Base-by-base conservation (phyloP, 441 rosid genomes). In the Syzygium syzygioides region DNA sequence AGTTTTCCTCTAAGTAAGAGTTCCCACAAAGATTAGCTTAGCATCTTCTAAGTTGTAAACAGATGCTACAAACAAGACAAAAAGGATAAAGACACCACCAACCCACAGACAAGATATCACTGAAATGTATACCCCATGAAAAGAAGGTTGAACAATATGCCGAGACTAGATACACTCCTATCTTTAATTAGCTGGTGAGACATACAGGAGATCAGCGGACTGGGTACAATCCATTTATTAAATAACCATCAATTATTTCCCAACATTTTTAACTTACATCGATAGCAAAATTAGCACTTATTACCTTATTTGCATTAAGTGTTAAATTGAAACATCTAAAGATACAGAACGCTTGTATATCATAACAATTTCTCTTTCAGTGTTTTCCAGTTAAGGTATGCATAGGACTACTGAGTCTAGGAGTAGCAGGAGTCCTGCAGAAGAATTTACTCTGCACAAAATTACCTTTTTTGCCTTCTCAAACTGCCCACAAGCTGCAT, bases 391-490 rank as follows among this genome's bases (percentile, higher is more conserved):
- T 37, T 37, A 9, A 45, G 55, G 79, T 76, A 87, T 87, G 30
- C 68, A 52, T 86, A 53, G 85, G 85, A 59, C 79, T 55, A 34
- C n/a, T 28, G 18, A 26, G 71, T 71, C 26, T 55, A 53, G 30
- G 23, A 71, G 62, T 41, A 86, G 87, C 71, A 26, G 54, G 56
- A 55, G 34, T 59, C 52, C 30, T 32, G 23, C 25, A 86, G 66
- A 87, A 45, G 68, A 41, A 88, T 68, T 76, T 54, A 86, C 18
- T 79, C 60, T 34, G 60, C n/a, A 68, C 66, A 54, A n/a, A 55
- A 83, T 50, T 93, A 96, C 99, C 97, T 93, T 94, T 89, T 96
- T 96, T 86, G 99, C 97, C 93, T 96, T 96, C 91, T 96, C 98
- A 93, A 95, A 92, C 84, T 94, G 95, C 87, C 98, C 95, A 89